These are phyloP conservation scores for Albugo laibachii DNA, from an alignment of 352 stramenopile genomes.

Conservation along the genomic window DNA sequence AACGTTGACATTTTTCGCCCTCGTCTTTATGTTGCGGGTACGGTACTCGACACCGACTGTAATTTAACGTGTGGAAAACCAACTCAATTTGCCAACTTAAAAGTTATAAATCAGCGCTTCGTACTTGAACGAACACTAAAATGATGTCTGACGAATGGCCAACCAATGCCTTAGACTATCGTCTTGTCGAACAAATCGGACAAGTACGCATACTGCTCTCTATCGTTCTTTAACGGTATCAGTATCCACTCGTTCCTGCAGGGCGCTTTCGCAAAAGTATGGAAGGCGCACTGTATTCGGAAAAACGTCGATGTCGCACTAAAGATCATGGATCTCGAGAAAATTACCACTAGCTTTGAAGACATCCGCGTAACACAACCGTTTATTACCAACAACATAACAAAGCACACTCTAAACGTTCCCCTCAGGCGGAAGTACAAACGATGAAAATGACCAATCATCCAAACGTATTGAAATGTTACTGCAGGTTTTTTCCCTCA, in stretches of 20 bases:
- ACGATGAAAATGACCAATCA: conserved; percentile 98
- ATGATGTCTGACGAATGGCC: conserved; percentile 74
- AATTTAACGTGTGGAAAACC: too few species aligned
- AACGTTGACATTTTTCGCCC: too few species aligned
- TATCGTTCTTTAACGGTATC: neutral
- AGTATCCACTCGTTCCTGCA: conserved; percentile 14
- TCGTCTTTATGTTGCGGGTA: too few species aligned
- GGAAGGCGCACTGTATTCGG: conserved; percentile 82
- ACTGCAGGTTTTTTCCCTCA: conserved; percentile 46
- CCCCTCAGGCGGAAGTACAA: conserved; percentile 81
- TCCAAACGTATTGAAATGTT: conserved; percentile 94
- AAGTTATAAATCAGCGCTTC: too few species aligned
- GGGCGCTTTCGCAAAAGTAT: conserved; percentile 97
- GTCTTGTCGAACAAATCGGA: conserved; percentile 81
- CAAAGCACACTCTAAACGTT: neutral
- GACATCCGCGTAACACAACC: conserved; percentile 43
- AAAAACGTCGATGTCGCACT: conserved; percentile 87
- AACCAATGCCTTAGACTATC: conserved; percentile 60
- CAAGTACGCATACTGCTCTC: conserved; percentile 19
- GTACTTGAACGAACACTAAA: neutral
- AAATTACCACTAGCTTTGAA: conserved; percentile 91
- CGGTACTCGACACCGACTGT: too few species aligned
- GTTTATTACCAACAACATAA: neutral
- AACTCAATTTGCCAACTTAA: too few species aligned
- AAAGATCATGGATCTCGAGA: conserved; percentile 99